phyloP scores from a whole-genome alignment of 495 filamentous ascomycete genomes.

The Penicillium longicatenatum region DNA sequence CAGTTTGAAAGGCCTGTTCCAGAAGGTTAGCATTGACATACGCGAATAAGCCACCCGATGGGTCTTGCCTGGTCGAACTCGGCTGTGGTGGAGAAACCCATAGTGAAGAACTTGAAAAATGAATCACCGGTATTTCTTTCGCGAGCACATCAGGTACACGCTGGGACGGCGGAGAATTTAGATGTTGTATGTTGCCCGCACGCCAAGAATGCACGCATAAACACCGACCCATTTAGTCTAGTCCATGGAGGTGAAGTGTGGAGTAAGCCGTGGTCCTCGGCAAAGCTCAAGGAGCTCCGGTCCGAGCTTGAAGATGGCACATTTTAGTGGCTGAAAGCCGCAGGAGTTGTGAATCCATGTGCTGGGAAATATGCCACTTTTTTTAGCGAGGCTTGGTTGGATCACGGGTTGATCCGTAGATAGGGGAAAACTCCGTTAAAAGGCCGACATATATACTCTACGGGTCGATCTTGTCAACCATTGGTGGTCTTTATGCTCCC shows the following conservation, averaged over 20 bases:
- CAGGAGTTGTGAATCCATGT: neutral
- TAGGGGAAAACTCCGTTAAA: neutral
- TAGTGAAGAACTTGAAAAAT: neutral
- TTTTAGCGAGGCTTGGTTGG: neutral
- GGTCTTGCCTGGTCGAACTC: constrained; percentile 25
- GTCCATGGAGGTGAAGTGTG: neutral
- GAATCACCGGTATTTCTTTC: neutral
- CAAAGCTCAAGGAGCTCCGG: neutral
- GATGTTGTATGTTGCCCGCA: neutral
- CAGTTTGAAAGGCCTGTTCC: constrained; percentile 26
- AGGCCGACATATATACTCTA: too few relatives aligned
- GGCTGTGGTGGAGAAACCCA: constrained; percentile 20
- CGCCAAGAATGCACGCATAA: neutral
- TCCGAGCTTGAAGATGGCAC: constrained; percentile 1
- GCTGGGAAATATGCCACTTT: neutral
- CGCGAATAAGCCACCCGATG: neutral
- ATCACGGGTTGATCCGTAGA: neutral
- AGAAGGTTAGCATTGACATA: neutral
- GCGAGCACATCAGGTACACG: neutral
- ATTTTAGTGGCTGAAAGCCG: neutral
- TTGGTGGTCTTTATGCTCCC: neutral
- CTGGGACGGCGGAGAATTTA: neutral
- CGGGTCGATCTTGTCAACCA: too few relatives aligned
- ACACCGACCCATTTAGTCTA: neutral
- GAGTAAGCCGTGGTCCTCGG: constrained; percentile 1